Conservation (phyloP, 257 asterid genomes). For the Nicotiana benthamiana region DNA sequence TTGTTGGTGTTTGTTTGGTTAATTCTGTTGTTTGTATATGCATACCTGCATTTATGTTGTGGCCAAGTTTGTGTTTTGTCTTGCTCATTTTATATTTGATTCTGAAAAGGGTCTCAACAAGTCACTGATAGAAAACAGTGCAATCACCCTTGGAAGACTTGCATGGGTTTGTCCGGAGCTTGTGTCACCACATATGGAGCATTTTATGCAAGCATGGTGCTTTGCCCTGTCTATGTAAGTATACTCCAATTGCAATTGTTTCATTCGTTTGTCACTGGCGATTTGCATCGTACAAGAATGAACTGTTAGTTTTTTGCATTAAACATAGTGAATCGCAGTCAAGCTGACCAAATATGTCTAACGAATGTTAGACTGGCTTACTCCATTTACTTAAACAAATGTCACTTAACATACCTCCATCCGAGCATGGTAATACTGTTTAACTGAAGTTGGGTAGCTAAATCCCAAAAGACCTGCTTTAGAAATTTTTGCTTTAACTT, state of each 20-base stretch:
- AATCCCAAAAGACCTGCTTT: not conserved
- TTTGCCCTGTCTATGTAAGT: constrained; percentile 84
- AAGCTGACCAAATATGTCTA: not conserved
- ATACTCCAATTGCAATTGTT: not conserved
- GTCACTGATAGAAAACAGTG: constrained; percentile 88
- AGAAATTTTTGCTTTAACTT: not conserved
- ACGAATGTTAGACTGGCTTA: not conserved
- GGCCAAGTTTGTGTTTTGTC: not conserved
- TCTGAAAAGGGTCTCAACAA: constrained; percentile 62
- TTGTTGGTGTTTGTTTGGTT: not conserved
- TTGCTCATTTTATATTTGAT: constrained; percentile 25
- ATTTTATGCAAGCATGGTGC: constrained; percentile 94
- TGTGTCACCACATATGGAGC: constrained; percentile 93
- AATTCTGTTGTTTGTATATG: not conserved
- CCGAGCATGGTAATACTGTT: not conserved
- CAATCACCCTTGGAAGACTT: constrained; percentile 87
- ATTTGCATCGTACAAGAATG: not conserved
- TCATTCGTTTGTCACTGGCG: not conserved
- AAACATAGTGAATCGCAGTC: not conserved
- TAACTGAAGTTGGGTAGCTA: not conserved
- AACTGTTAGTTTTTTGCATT: not conserved
- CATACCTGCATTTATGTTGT: not conserved
- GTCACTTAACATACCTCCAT: not conserved
- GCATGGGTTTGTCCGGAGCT: constrained; percentile 95
- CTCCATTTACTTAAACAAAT: not conserved